Percentiles rank a stretch among this genome's conserved stretches.
Evolutionary conservation across 176 grass and related monocot genomes (phyloP).

Genomic region (Carex myosuroides): DNA sequence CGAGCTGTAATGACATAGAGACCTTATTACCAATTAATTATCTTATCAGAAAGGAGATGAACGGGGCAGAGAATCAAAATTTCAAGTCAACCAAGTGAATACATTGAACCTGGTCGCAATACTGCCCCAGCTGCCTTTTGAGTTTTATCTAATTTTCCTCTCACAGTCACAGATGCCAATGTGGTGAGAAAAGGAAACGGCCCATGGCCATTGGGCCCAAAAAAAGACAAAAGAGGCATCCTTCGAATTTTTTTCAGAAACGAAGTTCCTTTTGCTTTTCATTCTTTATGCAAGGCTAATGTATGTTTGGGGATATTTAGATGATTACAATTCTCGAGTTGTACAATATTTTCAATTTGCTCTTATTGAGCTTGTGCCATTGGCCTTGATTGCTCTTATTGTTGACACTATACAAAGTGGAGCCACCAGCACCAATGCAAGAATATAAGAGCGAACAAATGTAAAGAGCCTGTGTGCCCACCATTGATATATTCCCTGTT

Average conservation of each 20-base stretch:
- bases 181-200: neutral
- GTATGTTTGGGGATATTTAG: too few relatives aligned
- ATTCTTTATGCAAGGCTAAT: too few relatives aligned
- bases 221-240: neutral
- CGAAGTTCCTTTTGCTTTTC: too few relatives aligned
- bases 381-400: neutral
- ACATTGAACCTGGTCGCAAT: constrained; percentile 3
- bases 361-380: neutral
- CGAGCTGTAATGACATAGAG: neutral
- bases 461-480: neutral
- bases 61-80: neutral
- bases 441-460: neutral
- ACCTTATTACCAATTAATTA: neutral
- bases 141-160: neutral
- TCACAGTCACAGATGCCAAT: neutral
- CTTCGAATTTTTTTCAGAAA: neutral
- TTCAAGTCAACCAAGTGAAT: neutral
- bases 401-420: neutral
- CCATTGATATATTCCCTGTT: neutral
- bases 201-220: neutral
- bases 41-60: neutral
- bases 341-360: too few relatives aligned
- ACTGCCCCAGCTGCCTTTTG: neutral
- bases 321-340: neutral
- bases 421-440: neutral